Base-by-base conservation (phyloP, 306 rosid genomes). In the Datisca glomerata region DNA sequence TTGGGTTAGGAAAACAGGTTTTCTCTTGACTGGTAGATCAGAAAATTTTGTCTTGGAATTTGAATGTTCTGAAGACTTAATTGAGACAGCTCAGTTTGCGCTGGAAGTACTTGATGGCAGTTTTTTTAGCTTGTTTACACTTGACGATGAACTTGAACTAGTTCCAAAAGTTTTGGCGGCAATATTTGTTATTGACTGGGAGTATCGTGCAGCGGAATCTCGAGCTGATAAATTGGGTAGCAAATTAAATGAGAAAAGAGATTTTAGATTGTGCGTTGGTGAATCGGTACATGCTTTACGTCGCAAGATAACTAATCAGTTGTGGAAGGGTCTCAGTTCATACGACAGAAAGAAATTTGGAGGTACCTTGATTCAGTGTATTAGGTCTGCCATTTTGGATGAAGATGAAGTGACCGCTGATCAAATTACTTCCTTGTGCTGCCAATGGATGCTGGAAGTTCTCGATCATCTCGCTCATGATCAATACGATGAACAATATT, bases 51-150 rank as follows among this genome's bases (percentile, higher is more conserved):
- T 33, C 54, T 59, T 37, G 46, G 78, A 72, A 60, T 41, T 34
- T 51, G 66, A 61, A 59, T 68, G 68, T 57, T 63, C 80, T 46
- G 31, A 43, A 42, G 63, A 51, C 24, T 33, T 63, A 52, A 53
- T 61, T 41, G 83, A 72, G 75, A 66, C 56, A 67, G 81, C 79
- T 47, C 63, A 63, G 23, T 72, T 83, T 75, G 66, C 89, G 43
- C 80, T 89, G 39, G 73, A 77, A 50, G 72, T 89, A 61, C 93
- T 89, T 68, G 75, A 77, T 58, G 81, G 81, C 29, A 65, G 79
- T 72, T 60, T 80, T 41, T 70, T 60, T 77, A 72, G 79, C 72
- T 56, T 83, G 49, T 70, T 63, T 65, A 48, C 64, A 50, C 77
- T 83, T 47, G 78, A 65, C 20, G 67, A 64, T 36, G 71, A 80